These are phyloP conservation scores for Solanum etuberosum DNA, from an alignment of 257 asterid genomes.

Conservation along the genomic window DNA sequence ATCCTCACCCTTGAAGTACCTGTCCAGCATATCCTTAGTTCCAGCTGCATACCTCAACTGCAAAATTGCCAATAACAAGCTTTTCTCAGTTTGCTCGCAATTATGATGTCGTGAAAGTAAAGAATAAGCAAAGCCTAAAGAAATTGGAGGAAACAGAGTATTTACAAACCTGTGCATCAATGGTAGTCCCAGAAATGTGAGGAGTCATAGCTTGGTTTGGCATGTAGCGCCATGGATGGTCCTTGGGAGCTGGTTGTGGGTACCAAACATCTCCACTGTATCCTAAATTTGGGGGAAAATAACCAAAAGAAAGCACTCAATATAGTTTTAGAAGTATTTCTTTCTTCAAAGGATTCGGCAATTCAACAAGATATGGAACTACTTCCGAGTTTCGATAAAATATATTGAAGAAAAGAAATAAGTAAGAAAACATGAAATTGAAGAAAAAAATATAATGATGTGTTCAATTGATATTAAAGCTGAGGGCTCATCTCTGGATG, in stretches of 20 bases:
- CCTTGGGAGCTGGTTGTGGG: constrained; percentile 99
- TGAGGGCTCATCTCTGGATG: background rate
- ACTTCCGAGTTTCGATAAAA: background rate
- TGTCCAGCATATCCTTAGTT: constrained; percentile 85
- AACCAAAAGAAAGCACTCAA: background rate
- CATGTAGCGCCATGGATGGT: constrained; percentile 99
- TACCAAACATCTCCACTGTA: constrained; percentile 99
- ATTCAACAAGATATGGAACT: background rate
- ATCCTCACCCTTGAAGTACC: constrained; percentile 92
- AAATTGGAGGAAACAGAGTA: background rate
- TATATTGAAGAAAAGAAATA: background rate
- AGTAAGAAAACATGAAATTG: background rate
- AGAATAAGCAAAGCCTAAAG: background rate
- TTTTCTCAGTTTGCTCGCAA: background rate
- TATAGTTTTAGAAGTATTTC: background rate
- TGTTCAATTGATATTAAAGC: background rate
- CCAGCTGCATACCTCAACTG: constrained; percentile 96
- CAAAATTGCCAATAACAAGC: constrained; percentile 1
- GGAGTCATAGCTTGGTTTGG: constrained; percentile 99
- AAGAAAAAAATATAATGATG: background rate
- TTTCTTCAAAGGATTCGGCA: background rate
- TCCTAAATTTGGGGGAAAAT: constrained; percentile 23
- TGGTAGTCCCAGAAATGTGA: constrained; percentile 92
- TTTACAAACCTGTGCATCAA: constrained; percentile 75
- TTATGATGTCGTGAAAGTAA: background rate